Base-by-base conservation (phyloP, 2,329 filamentous ascomycete species). In the Aspergillus eucalypticola region DNA sequence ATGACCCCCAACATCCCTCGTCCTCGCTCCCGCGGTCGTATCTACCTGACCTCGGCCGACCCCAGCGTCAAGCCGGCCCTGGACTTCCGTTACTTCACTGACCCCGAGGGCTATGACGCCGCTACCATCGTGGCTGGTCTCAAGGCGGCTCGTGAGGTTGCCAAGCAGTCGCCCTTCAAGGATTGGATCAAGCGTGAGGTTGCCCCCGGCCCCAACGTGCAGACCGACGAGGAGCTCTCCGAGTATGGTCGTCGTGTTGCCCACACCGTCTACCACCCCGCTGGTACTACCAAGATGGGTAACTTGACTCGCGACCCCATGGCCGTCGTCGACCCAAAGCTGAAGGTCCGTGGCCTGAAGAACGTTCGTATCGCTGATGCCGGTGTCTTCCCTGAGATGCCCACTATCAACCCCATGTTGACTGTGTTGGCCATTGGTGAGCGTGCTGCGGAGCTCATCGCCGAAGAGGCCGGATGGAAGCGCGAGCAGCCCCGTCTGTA, bases 1-100 rank as follows among this genome's bases (percentile, higher is more conserved):
- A 95, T 95, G 89, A 95, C 91, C 15, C 91, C 91, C 70, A 95
- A 96, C 80, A 95, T 96, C 70, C 91, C 90, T 35, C 90, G 91
- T 23, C 89, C 91, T 27, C 88, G 90, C 56, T 92, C 90, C 50
- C 87, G 89, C 57, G 91, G 91, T 60, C 85, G 87, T 65, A 81
- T 94, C 70, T 94, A 90, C 79, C 85, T 94, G 66, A 91, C 89
- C 56, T 91, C 88, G 27, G 76, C 86, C 38, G 89, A 94, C 76
- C 90, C 91, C 1, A 82, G 72, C 65, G 87, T 91, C 74, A 94
- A 94, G 80, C 91, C 91, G 15, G 89, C 90, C 2, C 85, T 95
- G 62, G 91, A 95, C 80, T 94, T 94, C 86, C 87, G 89, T 70
- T 95, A 95, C 82, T 94, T 95, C 82, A 93, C 90, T 63, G 91